Base-by-base conservation (phyloP, 306 rosid genomes). In the Pachyrhizus erosus region DNA sequence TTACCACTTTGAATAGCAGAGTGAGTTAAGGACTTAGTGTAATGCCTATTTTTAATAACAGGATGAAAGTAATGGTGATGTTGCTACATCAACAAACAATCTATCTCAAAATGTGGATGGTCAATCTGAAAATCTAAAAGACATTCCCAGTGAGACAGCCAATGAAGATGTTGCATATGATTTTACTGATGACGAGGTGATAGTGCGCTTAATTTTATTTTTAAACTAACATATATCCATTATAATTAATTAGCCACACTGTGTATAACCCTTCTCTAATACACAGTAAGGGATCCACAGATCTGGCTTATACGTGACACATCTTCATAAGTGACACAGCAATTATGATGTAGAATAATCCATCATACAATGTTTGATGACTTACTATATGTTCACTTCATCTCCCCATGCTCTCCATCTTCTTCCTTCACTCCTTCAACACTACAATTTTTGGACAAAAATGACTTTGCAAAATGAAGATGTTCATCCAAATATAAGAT, bases 131-230 rank as follows among this genome's bases (percentile, higher is more conserved):
- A 75, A 61, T 85, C 60, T 71, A 18, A 70, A 79, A n/a, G 87
- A 65, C 82, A 60, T 23, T 70, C 73, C 91, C 27, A 70, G 48
- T 74, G 87, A 80, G 83, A 69, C 77, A 3, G 76, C 81, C 76
- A 82, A 82, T 73, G 90, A 86, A 70, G 83, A 64, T 80, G 31
- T 61, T 24, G 60, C 55, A 5, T 93, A 86, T 87, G 94, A 92
- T 84, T 96, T 93, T 82, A 87, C 86, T 62, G 99, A 96, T 43
- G 98, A 91, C 84, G 91, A 88, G 92, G 99, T 93, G 82, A 80
- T 77, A 72, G 21, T 84, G 43, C 15, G 5, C 49, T 34, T 66
- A 8, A 2, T 26, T 85, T 43, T 76, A 42, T 79, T 67, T 46
- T 70, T 37, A 37, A 69, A 27, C 74, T 55, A 68, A 34, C 18